A percentile compares a stretch with the other conserved stretches of the same genome.
These are phyloP conservation scores for Linum usitatissimum DNA, from an alignment of 345 rosid genomes.

Conservation along the genomic window DNA sequence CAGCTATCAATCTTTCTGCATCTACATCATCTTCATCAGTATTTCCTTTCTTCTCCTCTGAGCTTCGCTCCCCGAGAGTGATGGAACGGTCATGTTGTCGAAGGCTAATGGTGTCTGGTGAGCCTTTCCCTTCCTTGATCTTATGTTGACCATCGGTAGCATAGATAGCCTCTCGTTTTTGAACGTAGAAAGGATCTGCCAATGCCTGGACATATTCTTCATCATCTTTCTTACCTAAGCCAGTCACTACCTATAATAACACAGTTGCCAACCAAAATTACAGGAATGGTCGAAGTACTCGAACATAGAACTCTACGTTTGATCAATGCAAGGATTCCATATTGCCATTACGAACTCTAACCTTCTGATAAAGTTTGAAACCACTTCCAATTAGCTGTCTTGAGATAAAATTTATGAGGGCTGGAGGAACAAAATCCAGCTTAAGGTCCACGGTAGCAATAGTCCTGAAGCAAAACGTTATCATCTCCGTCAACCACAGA, in stretches of 20 bases:
- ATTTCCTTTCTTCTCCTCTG: slow-evolving; percentile 10
- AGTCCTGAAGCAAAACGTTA: slow-evolving; percentile 37
- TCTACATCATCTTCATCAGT: neutral
- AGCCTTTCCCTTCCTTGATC: slow-evolving; percentile 19
- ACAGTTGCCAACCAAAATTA: neutral
- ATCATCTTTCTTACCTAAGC: slow-evolving; percentile 36
- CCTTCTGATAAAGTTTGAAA: slow-evolving; percentile 91
- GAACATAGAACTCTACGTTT: neutral
- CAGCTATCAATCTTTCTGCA: slow-evolving; percentile 1
- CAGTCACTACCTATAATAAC: slow-evolving; percentile 51
- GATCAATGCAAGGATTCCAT: neutral
- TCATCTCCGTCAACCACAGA: neutral
- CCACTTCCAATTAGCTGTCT: slow-evolving; percentile 89
- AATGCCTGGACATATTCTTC: slow-evolving; percentile 61
- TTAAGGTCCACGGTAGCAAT: slow-evolving; percentile 74
- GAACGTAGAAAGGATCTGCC: slow-evolving; percentile 51
- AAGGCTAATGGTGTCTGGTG: slow-evolving; percentile 9
- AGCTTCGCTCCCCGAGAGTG: neutral
- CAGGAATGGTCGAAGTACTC: neutral
- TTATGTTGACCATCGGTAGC: slow-evolving; percentile 19
- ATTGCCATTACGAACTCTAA: slow-evolving; percentile 14
- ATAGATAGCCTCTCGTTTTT: slow-evolving; percentile 44
- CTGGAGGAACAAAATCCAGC: slow-evolving; percentile 83
- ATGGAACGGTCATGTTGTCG: slow-evolving; percentile 13
- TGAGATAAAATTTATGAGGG: slow-evolving; percentile 73